A percentile compares a stretch with the other conserved stretches of the same genome.
These are phyloP conservation scores for Rhododendron williamsianum DNA, from an alignment of 148 eudicot genomes.

Conservation along the genomic window DNA sequence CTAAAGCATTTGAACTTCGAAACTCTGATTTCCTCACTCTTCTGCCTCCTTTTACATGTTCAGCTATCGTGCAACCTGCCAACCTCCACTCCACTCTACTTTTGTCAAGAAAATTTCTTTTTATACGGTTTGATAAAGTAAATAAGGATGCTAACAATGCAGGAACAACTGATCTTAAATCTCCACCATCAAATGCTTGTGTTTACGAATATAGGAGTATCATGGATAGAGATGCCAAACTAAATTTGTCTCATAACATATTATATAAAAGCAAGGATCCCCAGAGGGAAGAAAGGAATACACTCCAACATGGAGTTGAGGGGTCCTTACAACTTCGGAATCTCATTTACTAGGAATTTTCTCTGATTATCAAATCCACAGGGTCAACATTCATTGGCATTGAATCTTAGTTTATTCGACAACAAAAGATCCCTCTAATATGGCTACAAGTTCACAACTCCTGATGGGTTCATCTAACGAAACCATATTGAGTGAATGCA, in stretches of 20 bases:
- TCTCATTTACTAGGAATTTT: not conserved
- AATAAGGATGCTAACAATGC: not conserved
- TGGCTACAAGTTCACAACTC: not conserved
- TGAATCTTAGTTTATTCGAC: not conserved
- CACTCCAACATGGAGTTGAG: not conserved
- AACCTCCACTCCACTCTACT: not conserved
- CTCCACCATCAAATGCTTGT: not conserved
- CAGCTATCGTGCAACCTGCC: not conserved
- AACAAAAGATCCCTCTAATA: not conserved
- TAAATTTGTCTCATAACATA: not conserved
- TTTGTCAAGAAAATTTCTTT: not conserved
- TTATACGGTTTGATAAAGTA: not conserved
- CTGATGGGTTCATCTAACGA: not conserved
- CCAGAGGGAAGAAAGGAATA: not conserved
- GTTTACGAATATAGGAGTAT: not conserved
- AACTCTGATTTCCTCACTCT: not conserved
- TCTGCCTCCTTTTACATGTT: constrained; percentile 1
- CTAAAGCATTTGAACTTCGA: not conserved
- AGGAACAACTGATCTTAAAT: not conserved
- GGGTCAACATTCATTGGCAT: not conserved
- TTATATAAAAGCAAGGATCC: not conserved
- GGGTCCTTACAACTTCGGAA: not conserved
- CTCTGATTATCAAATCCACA: not conserved
- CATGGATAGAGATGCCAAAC: not conserved
- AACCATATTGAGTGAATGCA: not conserved